Evolutionary conservation across 257 asterid genomes (phyloP).

Genomic region (Leonotis leonurus): DNA sequence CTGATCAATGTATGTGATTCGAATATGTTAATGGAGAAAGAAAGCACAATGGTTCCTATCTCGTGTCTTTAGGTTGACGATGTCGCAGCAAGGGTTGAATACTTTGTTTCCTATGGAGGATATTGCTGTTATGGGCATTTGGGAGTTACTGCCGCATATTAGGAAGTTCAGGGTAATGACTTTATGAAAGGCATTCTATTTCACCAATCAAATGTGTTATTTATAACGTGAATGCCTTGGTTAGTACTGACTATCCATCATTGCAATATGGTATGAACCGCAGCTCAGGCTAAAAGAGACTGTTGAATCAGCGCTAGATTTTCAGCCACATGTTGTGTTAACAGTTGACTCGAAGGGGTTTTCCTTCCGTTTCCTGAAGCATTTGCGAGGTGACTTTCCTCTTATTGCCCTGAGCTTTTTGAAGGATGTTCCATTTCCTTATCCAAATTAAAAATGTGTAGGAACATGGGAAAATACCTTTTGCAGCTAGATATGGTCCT

Average conservation of each 20-base stretch:
- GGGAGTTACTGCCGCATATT: slow-evolving; percentile 90
- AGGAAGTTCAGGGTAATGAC: slow-evolving; percentile 54
- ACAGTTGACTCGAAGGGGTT: slow-evolving; percentile 94
- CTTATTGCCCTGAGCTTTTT: slow-evolving; percentile 1
- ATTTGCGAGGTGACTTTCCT: slow-evolving; percentile 49
- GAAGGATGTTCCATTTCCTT: slow-evolving; percentile 12
- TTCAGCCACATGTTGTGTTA: slow-evolving; percentile 81
- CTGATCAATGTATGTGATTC: background rate
- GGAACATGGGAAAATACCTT: slow-evolving; percentile 41
- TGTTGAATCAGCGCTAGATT: slow-evolving; percentile 56
- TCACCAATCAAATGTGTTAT: background rate
- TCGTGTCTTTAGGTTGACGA: slow-evolving; percentile 38
- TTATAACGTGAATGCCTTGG: background rate
- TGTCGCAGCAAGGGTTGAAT: slow-evolving; percentile 67
- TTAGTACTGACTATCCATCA: background rate
- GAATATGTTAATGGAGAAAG: slow-evolving; percentile 12
- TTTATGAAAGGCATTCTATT: slow-evolving; percentile 4
- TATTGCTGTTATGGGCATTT: slow-evolving; percentile 86
- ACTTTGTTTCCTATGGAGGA: slow-evolving; percentile 83
- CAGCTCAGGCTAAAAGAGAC: slow-evolving; percentile 68
- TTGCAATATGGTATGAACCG: slow-evolving; percentile 19
- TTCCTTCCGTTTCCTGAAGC: slow-evolving; percentile 82
- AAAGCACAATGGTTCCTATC: background rate
- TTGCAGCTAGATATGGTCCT: slow-evolving; percentile 60
- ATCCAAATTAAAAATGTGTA: slow-evolving; percentile 30